Percentiles rank a stretch among this genome's conserved stretches.
Evolutionary conservation across 441 rosid genomes (phyloP).

Genomic region (Euphorbia celastroides): DNA sequence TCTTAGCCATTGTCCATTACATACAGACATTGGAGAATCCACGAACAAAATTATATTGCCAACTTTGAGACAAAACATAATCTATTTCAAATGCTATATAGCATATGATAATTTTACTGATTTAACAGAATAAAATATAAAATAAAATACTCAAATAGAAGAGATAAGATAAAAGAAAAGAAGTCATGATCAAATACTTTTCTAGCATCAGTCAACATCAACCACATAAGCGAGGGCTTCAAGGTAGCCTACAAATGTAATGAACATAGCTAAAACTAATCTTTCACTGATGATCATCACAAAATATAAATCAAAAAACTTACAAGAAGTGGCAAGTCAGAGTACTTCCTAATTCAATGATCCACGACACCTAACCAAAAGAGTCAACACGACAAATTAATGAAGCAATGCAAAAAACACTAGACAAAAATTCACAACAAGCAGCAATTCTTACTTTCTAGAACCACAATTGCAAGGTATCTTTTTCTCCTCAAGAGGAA

Average conservation of each 20-base stretch:
- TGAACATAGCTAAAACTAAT: constrained; percentile 7
- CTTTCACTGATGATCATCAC: not conserved
- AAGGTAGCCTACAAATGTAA: constrained; percentile 17
- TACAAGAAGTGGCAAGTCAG: constrained; percentile 26
- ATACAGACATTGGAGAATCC: not conserved
- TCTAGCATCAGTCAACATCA: not conserved
- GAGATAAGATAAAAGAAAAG: not conserved
- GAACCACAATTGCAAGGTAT: constrained; percentile 98
- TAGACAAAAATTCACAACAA: constrained; percentile 12
- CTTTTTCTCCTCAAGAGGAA: constrained; percentile 93
- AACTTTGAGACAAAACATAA: not conserved
- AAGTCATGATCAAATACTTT: constrained; percentile 1
- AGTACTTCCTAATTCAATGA: constrained; percentile 61
- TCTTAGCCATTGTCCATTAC: not conserved
- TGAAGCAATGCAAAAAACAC: constrained; percentile 5
- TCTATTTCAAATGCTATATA: not conserved
- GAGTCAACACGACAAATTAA: constrained; percentile 7
- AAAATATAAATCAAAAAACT: constrained; percentile 16
- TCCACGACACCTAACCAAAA: constrained; percentile 71
- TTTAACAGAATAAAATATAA: not conserved
- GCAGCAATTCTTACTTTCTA: constrained; percentile 54
- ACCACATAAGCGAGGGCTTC: not conserved
- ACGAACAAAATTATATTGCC: not conserved
- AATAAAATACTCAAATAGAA: not conserved
- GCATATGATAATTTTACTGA: not conserved